phyloP scores from a whole-genome alignment of 129 eudicot genomes.

The Ambrosia trifida region DNA sequence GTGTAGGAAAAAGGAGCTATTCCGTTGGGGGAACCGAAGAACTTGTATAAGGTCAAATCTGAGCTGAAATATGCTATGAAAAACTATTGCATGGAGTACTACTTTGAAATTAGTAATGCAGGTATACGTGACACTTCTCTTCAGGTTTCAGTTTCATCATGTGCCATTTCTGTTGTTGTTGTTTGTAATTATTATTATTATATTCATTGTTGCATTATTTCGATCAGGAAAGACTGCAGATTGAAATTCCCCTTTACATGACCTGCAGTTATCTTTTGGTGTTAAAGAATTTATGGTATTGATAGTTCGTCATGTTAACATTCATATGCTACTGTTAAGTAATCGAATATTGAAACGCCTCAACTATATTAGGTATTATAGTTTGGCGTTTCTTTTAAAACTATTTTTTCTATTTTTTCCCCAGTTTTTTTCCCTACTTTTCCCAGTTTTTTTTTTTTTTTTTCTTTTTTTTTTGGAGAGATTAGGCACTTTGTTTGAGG shows the following conservation, averaged over 20 bases:
- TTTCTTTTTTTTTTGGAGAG: too few species aligned
- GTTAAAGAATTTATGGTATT: constrained; percentile 85
- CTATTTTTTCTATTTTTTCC: too few species aligned
- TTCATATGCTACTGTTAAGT: constrained; percentile 13
- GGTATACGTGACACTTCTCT: constrained; percentile 42
- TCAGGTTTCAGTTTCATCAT: constrained; percentile 12
- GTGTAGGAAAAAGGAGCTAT: constrained; percentile 76
- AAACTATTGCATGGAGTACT: constrained; percentile 84
- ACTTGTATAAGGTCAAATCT: constrained; percentile 64
- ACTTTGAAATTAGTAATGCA: constrained; percentile 56
- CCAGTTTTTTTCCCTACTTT: too few species aligned
- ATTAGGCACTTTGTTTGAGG: too few species aligned
- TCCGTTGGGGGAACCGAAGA: constrained; percentile 48
- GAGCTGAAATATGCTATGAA: constrained; percentile 79
- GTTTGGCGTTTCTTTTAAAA: too few species aligned
- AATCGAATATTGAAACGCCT: constrained; percentile 12
- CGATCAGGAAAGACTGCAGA: constrained; percentile 50
- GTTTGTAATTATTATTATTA: constrained; percentile 11
- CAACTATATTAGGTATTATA: too few species aligned
- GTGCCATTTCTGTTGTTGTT: background rate
- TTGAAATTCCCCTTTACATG: constrained; percentile 70
- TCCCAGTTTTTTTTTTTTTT: too few species aligned
- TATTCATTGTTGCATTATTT: constrained; percentile 26
- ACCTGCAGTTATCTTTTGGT: constrained; percentile 90
- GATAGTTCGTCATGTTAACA: constrained; percentile 15